phyloP scores from a whole-genome alignment of 2,329 filamentous ascomycete species.

The Rhynchosporium graminicola region DNA sequence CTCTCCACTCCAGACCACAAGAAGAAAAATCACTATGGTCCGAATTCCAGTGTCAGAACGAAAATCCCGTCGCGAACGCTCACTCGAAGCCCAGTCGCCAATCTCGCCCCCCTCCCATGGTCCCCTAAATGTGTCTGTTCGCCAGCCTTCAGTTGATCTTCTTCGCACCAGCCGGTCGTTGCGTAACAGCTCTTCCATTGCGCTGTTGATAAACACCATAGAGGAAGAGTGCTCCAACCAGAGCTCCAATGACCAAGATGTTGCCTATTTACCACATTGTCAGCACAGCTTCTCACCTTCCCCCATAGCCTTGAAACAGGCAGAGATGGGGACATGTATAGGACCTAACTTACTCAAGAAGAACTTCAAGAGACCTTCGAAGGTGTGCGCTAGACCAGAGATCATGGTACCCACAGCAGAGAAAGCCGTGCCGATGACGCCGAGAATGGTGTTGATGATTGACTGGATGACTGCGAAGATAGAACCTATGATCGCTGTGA shows the following conservation, averaged over 20 bases:
- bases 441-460: conserved; percentile 33
- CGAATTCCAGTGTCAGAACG: background rate
- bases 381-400: conserved; percentile 35
- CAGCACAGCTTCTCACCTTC: background rate
- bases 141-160: conserved; percentile 21
- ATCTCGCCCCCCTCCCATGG: background rate
- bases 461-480: conserved; percentile 37
- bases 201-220: conserved; percentile 35
- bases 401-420: conserved; percentile 31
- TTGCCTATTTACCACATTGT: conserved; percentile 30
- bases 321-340: background rate
- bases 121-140: background rate
- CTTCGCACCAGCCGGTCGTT: conserved; percentile 22
- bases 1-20: background rate
- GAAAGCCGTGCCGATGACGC: conserved; percentile 32
- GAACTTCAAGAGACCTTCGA: conserved; percentile 38
- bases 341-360: conserved; percentile 34
- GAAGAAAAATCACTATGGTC: background rate
- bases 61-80: background rate
- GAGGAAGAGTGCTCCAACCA: conserved; percentile 28
- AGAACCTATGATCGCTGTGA: conserved; percentile 32
- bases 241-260: conserved; percentile 34
- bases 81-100: background rate
- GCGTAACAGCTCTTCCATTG: conserved; percentile 26
- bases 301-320: background rate